Evolutionary conservation across 441 rosid genomes (phyloP).

Genomic region (Oxalis stricta): DNA sequence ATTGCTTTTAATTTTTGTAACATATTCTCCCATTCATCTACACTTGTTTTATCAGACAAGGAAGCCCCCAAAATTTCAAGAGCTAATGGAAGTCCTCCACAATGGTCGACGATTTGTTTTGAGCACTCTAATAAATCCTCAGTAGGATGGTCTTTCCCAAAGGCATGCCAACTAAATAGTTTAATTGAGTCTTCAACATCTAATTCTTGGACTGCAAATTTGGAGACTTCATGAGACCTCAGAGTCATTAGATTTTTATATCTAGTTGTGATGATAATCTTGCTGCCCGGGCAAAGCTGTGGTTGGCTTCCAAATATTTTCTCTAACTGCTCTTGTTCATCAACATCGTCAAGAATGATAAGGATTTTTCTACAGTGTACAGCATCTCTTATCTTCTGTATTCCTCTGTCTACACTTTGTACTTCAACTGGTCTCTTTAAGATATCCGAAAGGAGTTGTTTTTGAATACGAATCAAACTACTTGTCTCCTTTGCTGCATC

Average conservation of each 20-base stretch:
- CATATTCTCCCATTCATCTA: conserved; percentile 8
- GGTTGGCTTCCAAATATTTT: background rate
- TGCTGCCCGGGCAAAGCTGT: conserved; percentile 1
- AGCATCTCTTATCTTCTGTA: background rate
- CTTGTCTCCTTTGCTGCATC: background rate
- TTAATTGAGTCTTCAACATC: background rate
- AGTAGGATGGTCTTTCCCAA: background rate
- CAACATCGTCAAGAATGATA: background rate
- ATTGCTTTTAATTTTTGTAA: background rate
- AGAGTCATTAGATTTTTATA: background rate
- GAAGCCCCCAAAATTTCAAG: conserved; percentile 13
- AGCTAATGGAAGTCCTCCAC: conserved; percentile 17
- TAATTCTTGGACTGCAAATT: background rate
- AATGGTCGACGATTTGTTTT: background rate
- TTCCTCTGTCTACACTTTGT: background rate
- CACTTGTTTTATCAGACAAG: background rate
- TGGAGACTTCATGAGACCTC: background rate
- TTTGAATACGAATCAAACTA: background rate
- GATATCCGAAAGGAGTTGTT: background rate
- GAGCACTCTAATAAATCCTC: background rate
- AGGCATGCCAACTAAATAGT: conserved; percentile 4
- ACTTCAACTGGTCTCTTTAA: too few species aligned
- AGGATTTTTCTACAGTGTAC: background rate
- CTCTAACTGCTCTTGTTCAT: background rate
- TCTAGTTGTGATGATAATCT: conserved; percentile 7